Evolutionary conservation across 2,329 filamentous ascomycete genomes (phyloP).

Genomic region (Epichloe sibirici): DNA sequence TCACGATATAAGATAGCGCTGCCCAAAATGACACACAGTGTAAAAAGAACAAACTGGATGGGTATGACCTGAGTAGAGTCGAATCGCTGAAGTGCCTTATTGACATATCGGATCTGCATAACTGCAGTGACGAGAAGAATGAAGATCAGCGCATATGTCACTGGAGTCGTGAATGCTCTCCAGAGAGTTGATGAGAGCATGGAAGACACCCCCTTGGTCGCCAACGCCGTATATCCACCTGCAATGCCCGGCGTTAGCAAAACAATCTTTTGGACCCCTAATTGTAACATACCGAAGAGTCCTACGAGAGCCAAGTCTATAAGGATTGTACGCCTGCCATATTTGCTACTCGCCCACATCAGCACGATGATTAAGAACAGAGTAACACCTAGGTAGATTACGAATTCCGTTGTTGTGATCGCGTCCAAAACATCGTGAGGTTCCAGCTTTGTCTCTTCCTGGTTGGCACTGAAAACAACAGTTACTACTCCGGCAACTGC

Average conservation of each 20-base stretch:
- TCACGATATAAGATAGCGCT: conserved; percentile 90
- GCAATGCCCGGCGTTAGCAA: background rate
- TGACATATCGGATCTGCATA: conserved; percentile 96
- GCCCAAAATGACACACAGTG: conserved; percentile 85
- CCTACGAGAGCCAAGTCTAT: conserved; percentile 90
- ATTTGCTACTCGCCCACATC: conserved; percentile 71
- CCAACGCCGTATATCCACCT: conserved; percentile 93
- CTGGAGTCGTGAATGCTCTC: conserved; percentile 78
- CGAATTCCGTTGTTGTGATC: conserved; percentile 80
- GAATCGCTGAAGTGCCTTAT: conserved; percentile 76
- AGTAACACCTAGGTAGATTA: conserved; percentile 77
- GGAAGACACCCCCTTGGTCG: conserved; percentile 92
- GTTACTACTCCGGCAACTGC: conserved; percentile 81
- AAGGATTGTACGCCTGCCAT: conserved; percentile 75
- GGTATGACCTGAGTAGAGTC: conserved; percentile 97
- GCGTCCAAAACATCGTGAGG: conserved; percentile 82
- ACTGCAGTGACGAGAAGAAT: conserved; percentile 75
- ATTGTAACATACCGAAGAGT: conserved; percentile 59
- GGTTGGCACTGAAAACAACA: conserved; percentile 82
- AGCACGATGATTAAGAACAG: conserved; percentile 59
- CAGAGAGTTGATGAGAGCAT: conserved; percentile 85
- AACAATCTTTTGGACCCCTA: background rate
- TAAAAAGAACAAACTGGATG: conserved; percentile 95
- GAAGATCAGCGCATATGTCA: conserved; percentile 76
- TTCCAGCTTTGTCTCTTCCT: conserved; percentile 79